Percentiles rank a stretch among this genome's conserved stretches.
Evolutionary conservation across 805 yeast species (phyloP).

Genomic region (Starmera dryadoides): DNA sequence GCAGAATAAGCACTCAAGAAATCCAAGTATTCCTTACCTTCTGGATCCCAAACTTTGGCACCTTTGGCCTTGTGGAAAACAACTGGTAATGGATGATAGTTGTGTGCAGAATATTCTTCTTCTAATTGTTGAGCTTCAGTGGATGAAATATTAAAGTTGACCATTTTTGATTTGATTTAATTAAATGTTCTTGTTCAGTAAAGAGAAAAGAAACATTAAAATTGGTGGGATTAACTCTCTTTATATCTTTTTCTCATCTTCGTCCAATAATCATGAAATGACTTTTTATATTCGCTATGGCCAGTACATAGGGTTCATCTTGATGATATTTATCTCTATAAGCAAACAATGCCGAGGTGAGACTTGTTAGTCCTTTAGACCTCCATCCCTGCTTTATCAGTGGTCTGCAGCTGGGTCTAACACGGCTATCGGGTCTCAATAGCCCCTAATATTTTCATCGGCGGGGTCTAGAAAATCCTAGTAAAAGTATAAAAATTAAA

Average conservation of each 20-base stretch:
- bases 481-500: too few species aligned
- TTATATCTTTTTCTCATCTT: conserved; percentile 1
- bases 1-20: conserved; percentile 94
- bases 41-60: conserved; percentile 97
- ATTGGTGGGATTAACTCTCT: neutral
- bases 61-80: conserved; percentile 84
- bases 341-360: too few species aligned
- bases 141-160: conserved; percentile 50
- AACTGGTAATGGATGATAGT: conserved; percentile 95
- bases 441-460: too few species aligned
- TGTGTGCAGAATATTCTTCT: conserved; percentile 83
- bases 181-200: neutral
- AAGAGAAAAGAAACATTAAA: neutral
- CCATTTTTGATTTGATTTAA: neutral
- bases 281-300: conserved; percentile 12
- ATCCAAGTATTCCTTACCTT: conserved; percentile 89
- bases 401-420: too few species aligned
- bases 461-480: too few species aligned
- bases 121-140: conserved; percentile 62
- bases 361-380: too few species aligned
- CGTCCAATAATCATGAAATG: conserved; percentile 2
- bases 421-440: too few species aligned
- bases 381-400: too few species aligned
- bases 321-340: too few species aligned
- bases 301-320: conserved; percentile 14